These are phyloP conservation scores for Backusella westeae DNA, from an alignment of 192 early-diverging fungal species.

Conservation along the genomic window DNA sequence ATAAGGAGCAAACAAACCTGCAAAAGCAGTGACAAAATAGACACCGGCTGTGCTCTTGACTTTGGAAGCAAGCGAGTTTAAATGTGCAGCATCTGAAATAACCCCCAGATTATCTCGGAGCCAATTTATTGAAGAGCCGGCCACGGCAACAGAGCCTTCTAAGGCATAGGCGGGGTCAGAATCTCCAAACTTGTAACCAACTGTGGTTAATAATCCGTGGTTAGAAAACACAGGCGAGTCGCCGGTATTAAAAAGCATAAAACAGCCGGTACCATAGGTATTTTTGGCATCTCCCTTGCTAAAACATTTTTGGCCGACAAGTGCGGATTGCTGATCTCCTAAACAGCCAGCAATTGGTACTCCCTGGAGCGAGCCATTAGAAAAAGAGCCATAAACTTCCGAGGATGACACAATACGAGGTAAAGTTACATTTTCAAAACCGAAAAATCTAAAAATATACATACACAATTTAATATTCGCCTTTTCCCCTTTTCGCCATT, in stretches of 20 bases:
- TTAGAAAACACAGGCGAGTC: conserved; percentile 67
- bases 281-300: conserved; percentile 86
- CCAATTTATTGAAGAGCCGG: conserved; percentile 89
- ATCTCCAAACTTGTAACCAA: conserved; percentile 85
- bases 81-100: conserved; percentile 67
- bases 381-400: conserved; percentile 69
- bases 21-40: conserved; percentile 94
- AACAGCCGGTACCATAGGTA: conserved; percentile 95
- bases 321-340: conserved; percentile 93
- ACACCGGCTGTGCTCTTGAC: conserved; percentile 83
- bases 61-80: conserved; percentile 65
- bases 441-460: conserved; percentile 20
- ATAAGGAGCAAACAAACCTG: conserved; percentile 92
- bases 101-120: conserved; percentile 79
- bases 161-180: conserved; percentile 76
- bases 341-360: conserved; percentile 83
- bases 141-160: conserved; percentile 89
- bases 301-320: conserved; percentile 92
- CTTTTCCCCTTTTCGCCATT: background rate
- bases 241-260: conserved; percentile 95
- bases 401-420: conserved; percentile 84
- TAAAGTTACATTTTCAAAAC: conserved; percentile 55
- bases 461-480: background rate
- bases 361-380: conserved; percentile 60
- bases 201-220: conserved; percentile 86